Conservation (phyloP, 1,284 basidiomycete genomes). For the Moesziomyces parantarcticus region DNA sequence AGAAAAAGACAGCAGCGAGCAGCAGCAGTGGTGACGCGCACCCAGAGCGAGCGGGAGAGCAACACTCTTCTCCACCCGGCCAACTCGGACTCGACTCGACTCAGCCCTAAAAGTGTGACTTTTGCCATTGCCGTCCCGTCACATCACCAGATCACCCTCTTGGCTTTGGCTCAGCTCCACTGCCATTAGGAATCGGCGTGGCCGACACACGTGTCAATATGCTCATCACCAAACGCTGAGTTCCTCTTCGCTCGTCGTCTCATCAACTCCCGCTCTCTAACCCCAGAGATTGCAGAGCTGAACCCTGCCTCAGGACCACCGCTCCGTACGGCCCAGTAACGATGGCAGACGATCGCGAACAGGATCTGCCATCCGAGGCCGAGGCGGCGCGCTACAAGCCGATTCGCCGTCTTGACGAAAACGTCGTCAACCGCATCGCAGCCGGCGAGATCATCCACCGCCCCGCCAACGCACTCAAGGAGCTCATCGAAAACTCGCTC, state of each 20-base stretch:
- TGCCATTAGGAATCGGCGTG: neutral
- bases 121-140: neutral
- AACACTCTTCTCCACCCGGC: neutral
- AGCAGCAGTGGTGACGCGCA: neutral
- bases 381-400: constrained; percentile 33
- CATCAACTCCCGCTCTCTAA: neutral
- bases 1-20: too few species aligned
- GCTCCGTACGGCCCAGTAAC: neutral
- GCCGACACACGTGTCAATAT: neutral
- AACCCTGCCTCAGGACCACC: too few species aligned
- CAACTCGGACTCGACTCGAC: neutral
- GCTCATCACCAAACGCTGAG: neutral
- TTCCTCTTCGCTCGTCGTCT: neutral
- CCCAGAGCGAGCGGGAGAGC: neutral
- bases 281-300: too few species aligned
- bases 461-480: constrained; percentile 94
- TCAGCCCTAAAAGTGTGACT: neutral
- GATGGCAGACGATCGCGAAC: constrained; percentile 22
- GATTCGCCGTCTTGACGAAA: constrained; percentile 68
- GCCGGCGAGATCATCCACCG: constrained; percentile 88
- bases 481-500: constrained; percentile 92
- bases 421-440: constrained; percentile 75
- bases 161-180: too few species aligned
- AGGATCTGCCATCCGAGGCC: constrained; percentile 28
- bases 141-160: too few species aligned